Evolutionary conservation across 2,329 filamentous ascomycete genomes (phyloP).

Genomic region (Lizonia empirigonia): DNA sequence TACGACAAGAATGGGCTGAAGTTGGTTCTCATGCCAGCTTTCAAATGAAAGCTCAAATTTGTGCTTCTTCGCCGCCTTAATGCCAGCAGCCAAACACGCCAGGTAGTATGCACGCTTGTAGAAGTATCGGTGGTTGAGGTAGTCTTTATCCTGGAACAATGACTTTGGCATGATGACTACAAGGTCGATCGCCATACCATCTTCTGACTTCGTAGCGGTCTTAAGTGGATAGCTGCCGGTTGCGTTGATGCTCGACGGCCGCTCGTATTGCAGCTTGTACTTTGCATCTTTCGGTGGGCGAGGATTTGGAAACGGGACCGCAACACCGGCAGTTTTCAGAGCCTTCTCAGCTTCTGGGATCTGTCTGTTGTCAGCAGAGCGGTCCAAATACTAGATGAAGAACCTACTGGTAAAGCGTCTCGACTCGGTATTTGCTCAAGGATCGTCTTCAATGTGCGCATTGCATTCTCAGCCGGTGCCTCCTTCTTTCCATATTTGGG

Average conservation of each 20-base stretch:
- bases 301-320: slow-evolving; percentile 85
- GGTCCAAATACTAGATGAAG: not conserved
- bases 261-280: slow-evolving; percentile 80
- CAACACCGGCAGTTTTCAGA: slow-evolving; percentile 67
- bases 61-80: slow-evolving; percentile 64
- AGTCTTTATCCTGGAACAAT: slow-evolving; percentile 93
- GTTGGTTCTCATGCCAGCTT: slow-evolving; percentile 71
- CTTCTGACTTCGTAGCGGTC: slow-evolving; percentile 71
- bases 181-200: slow-evolving; percentile 72
- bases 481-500: slow-evolving; percentile 64
- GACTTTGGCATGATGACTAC: slow-evolving; percentile 80
- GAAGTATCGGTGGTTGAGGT: slow-evolving; percentile 89
- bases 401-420: slow-evolving; percentile 53
- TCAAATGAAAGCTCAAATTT: slow-evolving; percentile 67
- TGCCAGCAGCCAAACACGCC: slow-evolving; percentile 74
- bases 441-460: slow-evolving; percentile 61
- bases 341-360: slow-evolving; percentile 72
- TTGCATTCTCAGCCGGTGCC: slow-evolving; percentile 55
- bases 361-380: slow-evolving; percentile 51
- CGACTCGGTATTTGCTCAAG: slow-evolving; percentile 63
- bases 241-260: slow-evolving; percentile 80
- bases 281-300: slow-evolving; percentile 74
- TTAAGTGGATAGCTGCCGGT: slow-evolving; percentile 84
- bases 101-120: slow-evolving; percentile 93
- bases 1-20: slow-evolving; percentile 71